phyloP scores from a whole-genome alignment of 768 basidiomycete species.

The Auricularia sp. region DNA sequence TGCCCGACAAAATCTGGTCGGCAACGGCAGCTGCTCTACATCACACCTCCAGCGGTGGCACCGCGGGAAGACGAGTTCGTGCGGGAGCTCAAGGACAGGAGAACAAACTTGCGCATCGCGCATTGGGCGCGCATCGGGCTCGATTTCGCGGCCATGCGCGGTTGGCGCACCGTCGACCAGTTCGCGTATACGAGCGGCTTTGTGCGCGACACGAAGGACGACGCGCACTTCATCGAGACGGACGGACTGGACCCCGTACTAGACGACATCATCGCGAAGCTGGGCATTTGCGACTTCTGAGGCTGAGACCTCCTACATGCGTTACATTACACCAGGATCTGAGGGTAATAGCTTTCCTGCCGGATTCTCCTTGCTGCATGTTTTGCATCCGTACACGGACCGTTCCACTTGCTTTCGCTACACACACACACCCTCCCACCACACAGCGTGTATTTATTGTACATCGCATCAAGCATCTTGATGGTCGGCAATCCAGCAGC shows the following conservation, averaged over 20 bases:
- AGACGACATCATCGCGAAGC: slow-evolving; percentile 1
- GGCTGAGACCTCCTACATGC: neutral
- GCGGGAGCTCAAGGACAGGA: neutral
- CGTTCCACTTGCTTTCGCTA: no score
- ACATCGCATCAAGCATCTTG: no score
- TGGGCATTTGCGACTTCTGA: neutral
- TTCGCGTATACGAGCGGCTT: neutral
- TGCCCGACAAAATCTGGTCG: neutral
- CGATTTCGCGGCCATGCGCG: neutral
- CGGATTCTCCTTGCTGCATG: no score
- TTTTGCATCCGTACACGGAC: no score
- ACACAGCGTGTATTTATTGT: no score
- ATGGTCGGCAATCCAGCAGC: no score
- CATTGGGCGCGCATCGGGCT: neutral
- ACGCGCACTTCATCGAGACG: neutral
- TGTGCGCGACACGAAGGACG: slow-evolving; percentile 1
- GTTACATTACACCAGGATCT: neutral
- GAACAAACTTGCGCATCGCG: neutral
- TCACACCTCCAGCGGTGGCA: neutral
- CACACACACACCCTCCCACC: no score
- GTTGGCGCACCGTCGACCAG: neutral
- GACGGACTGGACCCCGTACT: neutral
- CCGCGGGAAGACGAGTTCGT: neutral
- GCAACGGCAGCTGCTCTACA: neutral
- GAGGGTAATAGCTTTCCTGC: no score